A percentile compares a stretch with the other conserved stretches of the same genome.
Conservation (phyloP, 2,329 filamentous ascomycete genomes). For the Bipolaris sorokiniana region DNA sequence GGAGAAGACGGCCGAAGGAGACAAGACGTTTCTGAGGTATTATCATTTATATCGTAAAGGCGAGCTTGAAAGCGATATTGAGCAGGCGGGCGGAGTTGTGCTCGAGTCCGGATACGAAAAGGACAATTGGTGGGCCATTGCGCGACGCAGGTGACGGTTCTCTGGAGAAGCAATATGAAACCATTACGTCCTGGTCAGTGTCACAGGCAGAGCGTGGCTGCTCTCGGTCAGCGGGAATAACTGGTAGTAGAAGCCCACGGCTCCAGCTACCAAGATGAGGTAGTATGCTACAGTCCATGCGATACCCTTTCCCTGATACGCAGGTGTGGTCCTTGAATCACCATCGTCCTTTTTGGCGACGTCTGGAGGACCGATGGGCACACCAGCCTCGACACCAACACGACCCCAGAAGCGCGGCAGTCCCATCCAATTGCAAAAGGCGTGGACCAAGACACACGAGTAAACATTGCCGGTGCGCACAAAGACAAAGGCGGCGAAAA, state of each 20-base stretch:
- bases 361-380: constrained; percentile 48
- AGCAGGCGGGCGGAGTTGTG: constrained; percentile 74
- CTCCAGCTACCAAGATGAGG: constrained; percentile 72
- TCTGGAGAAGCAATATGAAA: neutral
- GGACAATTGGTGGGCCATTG: constrained; percentile 97
- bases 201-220: constrained; percentile 55
- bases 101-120: constrained; percentile 88
- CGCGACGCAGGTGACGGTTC: constrained; percentile 26
- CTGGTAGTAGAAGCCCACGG: constrained; percentile 71
- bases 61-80: constrained; percentile 83
- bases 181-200: constrained; percentile 8
- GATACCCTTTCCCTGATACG: constrained; percentile 43
- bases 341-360: constrained; percentile 45
- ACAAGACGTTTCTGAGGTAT: constrained; percentile 80
- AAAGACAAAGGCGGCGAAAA: constrained; percentile 89
- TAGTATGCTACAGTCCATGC: constrained; percentile 83
- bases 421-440: constrained; percentile 92
- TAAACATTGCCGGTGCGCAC: constrained; percentile 82
- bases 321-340: constrained; percentile 47
- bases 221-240: constrained; percentile 77
- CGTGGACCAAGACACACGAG: constrained; percentile 76
- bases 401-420: constrained; percentile 84
- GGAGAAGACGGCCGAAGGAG: constrained; percentile 26
- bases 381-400: constrained; percentile 62
- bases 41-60: constrained; percentile 91